Percentiles rank a stretch among this genome's conserved stretches.
These are phyloP conservation scores for Botrytis fabae DNA, from an alignment of 2,329 filamentous ascomycete genomes.

Conservation along the genomic window DNA sequence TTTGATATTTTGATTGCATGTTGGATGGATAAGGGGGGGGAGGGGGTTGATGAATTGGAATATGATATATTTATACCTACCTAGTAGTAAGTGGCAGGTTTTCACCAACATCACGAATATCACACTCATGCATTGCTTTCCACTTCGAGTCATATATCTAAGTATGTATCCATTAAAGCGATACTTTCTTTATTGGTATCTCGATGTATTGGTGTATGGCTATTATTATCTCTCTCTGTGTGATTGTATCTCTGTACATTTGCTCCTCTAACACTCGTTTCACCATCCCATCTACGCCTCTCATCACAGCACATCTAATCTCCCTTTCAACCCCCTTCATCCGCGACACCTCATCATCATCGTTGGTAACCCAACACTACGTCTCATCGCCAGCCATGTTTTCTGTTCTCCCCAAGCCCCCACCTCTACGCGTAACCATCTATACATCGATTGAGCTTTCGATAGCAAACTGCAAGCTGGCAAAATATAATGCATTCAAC, in stretches of 20 bases:
- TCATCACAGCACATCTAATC: neutral
- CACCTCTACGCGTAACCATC: neutral
- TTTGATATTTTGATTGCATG: too few species aligned
- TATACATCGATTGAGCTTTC: neutral
- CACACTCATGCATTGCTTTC: neutral
- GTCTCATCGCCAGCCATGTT: neutral
- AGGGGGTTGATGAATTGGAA: too few species aligned
- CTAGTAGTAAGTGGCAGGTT: neutral
- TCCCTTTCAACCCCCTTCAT: neutral
- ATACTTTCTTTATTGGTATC: neutral
- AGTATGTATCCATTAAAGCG: neutral
- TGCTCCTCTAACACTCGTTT: neutral
- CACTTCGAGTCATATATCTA: neutral
- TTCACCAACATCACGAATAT: neutral
- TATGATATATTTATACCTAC: neutral
- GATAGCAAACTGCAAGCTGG: neutral
- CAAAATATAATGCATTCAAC: constrained; percentile 17
- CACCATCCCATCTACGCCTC: neutral
- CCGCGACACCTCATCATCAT: neutral
- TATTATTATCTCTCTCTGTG: neutral
- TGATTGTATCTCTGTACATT: neutral
- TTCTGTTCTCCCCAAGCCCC: neutral
- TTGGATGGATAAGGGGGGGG: too few species aligned
- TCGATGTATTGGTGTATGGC: neutral
- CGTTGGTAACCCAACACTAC: neutral